Conservation (phyloP, 2,329 filamentous ascomycete genomes). For the Rosellinia necatrix region DNA sequence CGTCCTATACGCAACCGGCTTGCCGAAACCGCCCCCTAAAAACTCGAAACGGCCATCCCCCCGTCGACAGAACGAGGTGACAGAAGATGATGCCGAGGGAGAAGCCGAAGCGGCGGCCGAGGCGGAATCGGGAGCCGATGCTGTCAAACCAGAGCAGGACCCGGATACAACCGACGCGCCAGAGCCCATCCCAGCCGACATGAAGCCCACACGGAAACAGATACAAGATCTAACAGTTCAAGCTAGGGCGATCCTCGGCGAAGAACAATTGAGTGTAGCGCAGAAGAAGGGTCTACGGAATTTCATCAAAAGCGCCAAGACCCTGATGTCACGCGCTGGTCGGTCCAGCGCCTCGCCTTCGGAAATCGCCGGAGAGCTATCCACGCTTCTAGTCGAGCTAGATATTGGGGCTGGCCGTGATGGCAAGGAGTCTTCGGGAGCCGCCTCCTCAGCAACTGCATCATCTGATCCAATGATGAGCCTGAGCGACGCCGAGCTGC, state of each 20-base stretch:
- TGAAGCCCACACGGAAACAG: slow-evolving; percentile 39
- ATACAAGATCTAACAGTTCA: slow-evolving; percentile 59
- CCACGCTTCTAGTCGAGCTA: slow-evolving; percentile 53
- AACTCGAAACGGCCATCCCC: neutral
- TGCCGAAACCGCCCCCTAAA: slow-evolving; percentile 58
- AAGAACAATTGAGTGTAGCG: slow-evolving; percentile 65
- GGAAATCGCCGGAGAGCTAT: slow-evolving; percentile 59
- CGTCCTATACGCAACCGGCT: slow-evolving; percentile 86
- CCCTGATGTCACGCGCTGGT: slow-evolving; percentile 61
- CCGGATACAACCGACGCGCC: slow-evolving; percentile 44
- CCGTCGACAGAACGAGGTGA: slow-evolving; percentile 28
- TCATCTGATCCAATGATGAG: slow-evolving; percentile 41
- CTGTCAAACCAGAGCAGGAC: slow-evolving; percentile 40
- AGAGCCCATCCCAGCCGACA: slow-evolving; percentile 31
- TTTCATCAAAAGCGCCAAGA: slow-evolving; percentile 69
- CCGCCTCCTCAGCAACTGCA: no score
- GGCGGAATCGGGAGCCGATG: slow-evolving; percentile 34
- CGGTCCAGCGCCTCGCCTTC: slow-evolving; percentile 40
- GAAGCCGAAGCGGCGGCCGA: slow-evolving; percentile 31
- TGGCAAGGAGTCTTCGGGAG: slow-evolving; percentile 30
- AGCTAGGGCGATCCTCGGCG: slow-evolving; percentile 64
- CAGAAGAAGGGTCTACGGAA: slow-evolving; percentile 76
- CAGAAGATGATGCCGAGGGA: slow-evolving; percentile 29
- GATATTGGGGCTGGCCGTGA: slow-evolving; percentile 41
- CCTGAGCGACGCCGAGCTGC: slow-evolving; percentile 57